Base-by-base conservation (phyloP, 2,329 filamentous ascomycete species). In the Aspergillus sp. region DNA sequence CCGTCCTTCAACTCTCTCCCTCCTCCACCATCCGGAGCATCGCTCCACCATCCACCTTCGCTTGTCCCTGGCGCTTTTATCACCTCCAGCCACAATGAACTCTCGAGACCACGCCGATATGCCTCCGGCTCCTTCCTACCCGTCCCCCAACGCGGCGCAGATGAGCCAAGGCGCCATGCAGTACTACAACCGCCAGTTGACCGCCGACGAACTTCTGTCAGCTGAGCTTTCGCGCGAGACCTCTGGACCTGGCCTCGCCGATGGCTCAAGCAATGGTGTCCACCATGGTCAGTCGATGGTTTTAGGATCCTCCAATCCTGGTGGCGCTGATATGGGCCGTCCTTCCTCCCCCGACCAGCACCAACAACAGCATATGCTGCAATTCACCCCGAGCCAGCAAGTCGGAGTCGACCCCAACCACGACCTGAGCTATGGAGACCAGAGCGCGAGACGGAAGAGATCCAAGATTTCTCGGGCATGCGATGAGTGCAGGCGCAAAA, bases 391-490 rank as follows among this genome's bases (percentile, higher is more conserved):
- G 8, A 78, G 75, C 61, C 76, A 79, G 59, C 78, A 80, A 63
- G 76, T 78, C 12, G 76, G 76, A 36, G 75, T 78, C 55, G 79
- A 80, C 58, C 78, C 76, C 13, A 78, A 80, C 61, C 77, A 80
- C 56, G 75, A 81, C 54, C 62, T 84, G 65, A 80, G 77, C 65
- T 83, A 84, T 69, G 82, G 82, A 41, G 87, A 89, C 64, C 82
- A 82, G 60, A 87, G 87, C 10, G 85, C 88, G 13, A 89, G 89
- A 0, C 82, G 89, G 63, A 95, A 95, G 74, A 84, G 92, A 61
- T 91, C 89, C 5, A 96, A 96, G 75, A 91, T 95, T 5, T 96
- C 92, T 10, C 85, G 92, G 39, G 92, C 92, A 2, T 97, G 92
- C 70, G 92, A 97, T 72, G 91, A 96, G 72, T 96, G 92, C 72